These are phyloP conservation scores for Trichomonascaceae sp. DNA, from an alignment of 1,139 yeast species.

Conservation along the genomic window DNA sequence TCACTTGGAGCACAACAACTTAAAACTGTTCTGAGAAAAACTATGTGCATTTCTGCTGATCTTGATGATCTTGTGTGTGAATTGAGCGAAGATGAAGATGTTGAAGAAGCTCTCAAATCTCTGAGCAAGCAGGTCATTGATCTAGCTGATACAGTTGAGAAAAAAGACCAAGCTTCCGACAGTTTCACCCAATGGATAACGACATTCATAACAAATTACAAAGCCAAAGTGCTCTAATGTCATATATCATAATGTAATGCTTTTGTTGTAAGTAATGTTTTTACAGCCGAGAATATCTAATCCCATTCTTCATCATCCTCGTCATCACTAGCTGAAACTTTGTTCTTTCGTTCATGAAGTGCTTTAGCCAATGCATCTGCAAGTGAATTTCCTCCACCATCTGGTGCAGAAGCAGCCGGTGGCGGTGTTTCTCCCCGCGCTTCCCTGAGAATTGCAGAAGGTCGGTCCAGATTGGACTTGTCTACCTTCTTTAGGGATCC, in stretches of 20 bases:
- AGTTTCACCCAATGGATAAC: neutral
- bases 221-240: neutral
- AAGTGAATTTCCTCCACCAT: slow-evolving; percentile 72
- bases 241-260: neutral
- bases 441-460: slow-evolving; percentile 65
- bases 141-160: neutral
- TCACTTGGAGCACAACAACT: neutral
- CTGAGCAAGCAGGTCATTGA: neutral
- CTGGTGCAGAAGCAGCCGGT: slow-evolving; percentile 30
- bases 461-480: slow-evolving; percentile 74
- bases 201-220: neutral
- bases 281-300: slow-evolving; percentile 11
- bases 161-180: neutral
- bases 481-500: slow-evolving; percentile 69
- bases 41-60: slow-evolving; percentile 1
- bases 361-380: slow-evolving; percentile 91
- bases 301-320: slow-evolving; percentile 75
- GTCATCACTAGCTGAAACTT: slow-evolving; percentile 78
- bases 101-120: neutral
- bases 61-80: slow-evolving; percentile 7
- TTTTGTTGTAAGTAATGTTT: neutral
- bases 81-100: neutral
- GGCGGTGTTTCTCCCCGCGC: slow-evolving; percentile 53
- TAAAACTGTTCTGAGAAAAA: neutral
- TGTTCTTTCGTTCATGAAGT: slow-evolving; percentile 69